phyloP scores from a whole-genome alignment of 768 basidiomycete species.

The Suillus ampliporus region DNA sequence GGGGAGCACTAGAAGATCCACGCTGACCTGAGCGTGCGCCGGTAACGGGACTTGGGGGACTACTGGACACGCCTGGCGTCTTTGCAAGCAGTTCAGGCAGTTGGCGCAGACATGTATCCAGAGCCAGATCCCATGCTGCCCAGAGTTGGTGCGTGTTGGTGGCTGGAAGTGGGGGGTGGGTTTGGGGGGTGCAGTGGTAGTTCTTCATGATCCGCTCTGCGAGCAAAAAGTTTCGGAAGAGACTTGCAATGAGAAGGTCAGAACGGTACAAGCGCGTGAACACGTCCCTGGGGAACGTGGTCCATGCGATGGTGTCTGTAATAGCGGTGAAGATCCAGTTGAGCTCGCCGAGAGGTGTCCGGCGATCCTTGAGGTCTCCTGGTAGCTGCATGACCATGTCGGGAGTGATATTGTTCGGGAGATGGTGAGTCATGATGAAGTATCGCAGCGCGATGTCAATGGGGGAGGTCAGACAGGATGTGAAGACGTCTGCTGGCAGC shows the following conservation, averaged over 20 bases:
- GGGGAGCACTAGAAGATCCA: slow-evolving; percentile 31
- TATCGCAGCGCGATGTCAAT: slow-evolving; percentile 97
- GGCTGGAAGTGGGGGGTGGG: slow-evolving; percentile 86
- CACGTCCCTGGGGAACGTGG: slow-evolving; percentile 90
- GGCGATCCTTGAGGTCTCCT: slow-evolving; percentile 94
- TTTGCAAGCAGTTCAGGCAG: slow-evolving; percentile 80
- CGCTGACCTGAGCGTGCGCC: slow-evolving; percentile 26
- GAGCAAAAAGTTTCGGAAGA: slow-evolving; percentile 96
- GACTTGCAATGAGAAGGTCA: slow-evolving; percentile 92
- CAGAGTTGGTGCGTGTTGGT: slow-evolving; percentile 98
- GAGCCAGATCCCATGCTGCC: slow-evolving; percentile 97
- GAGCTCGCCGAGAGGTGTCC: slow-evolving; percentile 96
- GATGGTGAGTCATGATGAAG: slow-evolving; percentile 89
- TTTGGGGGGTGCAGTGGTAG: slow-evolving; percentile 96
- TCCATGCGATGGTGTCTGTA: slow-evolving; percentile 99
- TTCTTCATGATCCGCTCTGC: slow-evolving; percentile 98
- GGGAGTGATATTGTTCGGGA: slow-evolving; percentile 77
- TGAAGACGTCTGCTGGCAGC: slow-evolving; percentile 96
- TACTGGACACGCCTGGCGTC: slow-evolving; percentile 27
- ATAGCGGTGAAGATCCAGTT: slow-evolving; percentile 99
- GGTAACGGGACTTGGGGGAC: slow-evolving; percentile 28
- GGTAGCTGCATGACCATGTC: slow-evolving; percentile 96
- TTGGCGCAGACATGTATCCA: slow-evolving; percentile 92
- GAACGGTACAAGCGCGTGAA: slow-evolving; percentile 95
- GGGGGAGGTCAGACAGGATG: slow-evolving; percentile 95